These are phyloP conservation scores for Candida ponderosae DNA, from an alignment of 805 yeast species.

Conservation along the genomic window DNA sequence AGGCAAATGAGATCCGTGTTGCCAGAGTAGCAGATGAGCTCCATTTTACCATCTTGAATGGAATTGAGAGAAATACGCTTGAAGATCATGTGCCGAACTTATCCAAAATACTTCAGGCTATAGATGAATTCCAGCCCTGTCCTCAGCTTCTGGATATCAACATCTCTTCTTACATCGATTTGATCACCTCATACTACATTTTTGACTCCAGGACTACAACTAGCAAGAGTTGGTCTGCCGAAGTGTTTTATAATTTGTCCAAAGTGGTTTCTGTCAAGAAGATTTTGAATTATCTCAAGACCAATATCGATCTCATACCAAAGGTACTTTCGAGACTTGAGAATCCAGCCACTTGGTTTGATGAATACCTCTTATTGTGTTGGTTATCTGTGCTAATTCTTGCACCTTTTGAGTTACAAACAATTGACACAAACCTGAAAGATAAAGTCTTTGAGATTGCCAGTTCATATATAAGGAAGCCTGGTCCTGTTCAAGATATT, in stretches of 20 bases:
- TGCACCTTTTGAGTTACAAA: slow-evolving; percentile 62
- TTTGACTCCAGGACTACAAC: neutral
- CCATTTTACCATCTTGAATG: slow-evolving; percentile 7
- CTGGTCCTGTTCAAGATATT: slow-evolving; percentile 33
- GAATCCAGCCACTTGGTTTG: slow-evolving; percentile 32
- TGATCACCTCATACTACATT: slow-evolving; percentile 23
- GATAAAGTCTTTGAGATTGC: slow-evolving; percentile 29
- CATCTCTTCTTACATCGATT: slow-evolving; percentile 26
- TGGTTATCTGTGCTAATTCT: slow-evolving; percentile 69
- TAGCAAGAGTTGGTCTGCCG: slow-evolving; percentile 7
- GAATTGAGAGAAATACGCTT: slow-evolving; percentile 2
- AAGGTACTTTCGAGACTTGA: slow-evolving; percentile 22
- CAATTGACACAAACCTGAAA: slow-evolving; percentile 25
- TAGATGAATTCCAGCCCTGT: slow-evolving; percentile 44
- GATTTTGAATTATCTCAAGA: slow-evolving; percentile 49
- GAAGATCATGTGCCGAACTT: neutral
- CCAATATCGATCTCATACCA: slow-evolving; percentile 46
- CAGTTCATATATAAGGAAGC: slow-evolving; percentile 23
- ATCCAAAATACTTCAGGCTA: slow-evolving; percentile 13
- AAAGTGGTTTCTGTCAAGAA: slow-evolving; percentile 63
- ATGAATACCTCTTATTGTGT: slow-evolving; percentile 41
- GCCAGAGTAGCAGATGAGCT: slow-evolving; percentile 20
- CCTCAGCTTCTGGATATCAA: slow-evolving; percentile 43
- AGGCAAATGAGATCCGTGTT: slow-evolving; percentile 22
- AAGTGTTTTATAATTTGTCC: slow-evolving; percentile 48